Evolutionary conservation across 2,329 filamentous ascomycete genomes (phyloP), one percentile per base, ranked within the genome.

Genomic region (Amesomyces nigricolor): DNA sequence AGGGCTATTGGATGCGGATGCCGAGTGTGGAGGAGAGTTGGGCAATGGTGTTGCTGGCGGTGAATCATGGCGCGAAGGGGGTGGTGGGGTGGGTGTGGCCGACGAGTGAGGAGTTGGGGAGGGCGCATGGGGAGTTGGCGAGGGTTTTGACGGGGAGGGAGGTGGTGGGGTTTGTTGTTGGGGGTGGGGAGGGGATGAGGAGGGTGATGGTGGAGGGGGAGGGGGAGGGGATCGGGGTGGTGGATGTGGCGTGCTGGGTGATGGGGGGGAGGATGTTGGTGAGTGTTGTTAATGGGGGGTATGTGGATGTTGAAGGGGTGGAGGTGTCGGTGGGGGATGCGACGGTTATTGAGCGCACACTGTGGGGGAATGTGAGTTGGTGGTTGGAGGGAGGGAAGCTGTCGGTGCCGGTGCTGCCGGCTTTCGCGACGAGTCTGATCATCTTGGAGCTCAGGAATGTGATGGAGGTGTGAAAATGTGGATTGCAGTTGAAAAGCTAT

Each of bases 71-170:
- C n/a, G 73, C 69, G 14, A 71, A 72, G 58, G 71, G 67, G 4
- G 67, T 76, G 19, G 69, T 77, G 2, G 69, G 70, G 13, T 78
- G 76, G 75, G 69, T 76, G 1, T 78, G 72, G 64, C 75, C 75
- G 0, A 66, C 70, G 1, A 71, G 67, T 16, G 63, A 66, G 4
- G 62, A 62, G 13, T 61, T 78, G 22, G 72, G 70, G 6, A 62
- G 53, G 1, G 67, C 71, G 2, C 73, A 75, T 45, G 71, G 73
- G n/a, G 37, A 59, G 42, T 68, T 78, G 62, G 68, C 74, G 0
- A 60, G 44, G 16, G 70, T 73, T 0, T 66, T 78, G 8, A 69
- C 72, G 2, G 51, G 30, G 4, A 26, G 61, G 30, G 71, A 73
- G 1, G 72, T 75, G 19, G 58, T 68, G 5, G 69, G 71, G 10